A percentile compares a stretch with the other conserved stretches of the same genome.
These are phyloP conservation scores for Teunomyces gatunensis DNA, from an alignment of 805 yeast species.

Conservation along the genomic window DNA sequence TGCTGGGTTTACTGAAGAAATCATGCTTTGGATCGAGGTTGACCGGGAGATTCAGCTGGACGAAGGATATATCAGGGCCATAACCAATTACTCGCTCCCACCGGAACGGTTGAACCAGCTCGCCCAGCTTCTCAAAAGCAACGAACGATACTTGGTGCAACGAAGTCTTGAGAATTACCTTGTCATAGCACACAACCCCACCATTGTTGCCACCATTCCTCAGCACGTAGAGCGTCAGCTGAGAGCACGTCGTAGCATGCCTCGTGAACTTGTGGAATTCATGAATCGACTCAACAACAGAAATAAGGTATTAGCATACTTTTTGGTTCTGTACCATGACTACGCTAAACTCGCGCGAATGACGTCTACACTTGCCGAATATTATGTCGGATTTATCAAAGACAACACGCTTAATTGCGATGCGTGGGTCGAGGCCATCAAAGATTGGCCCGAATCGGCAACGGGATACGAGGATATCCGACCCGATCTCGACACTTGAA, in stretches of 20 bases:
- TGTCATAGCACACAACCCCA: not conserved
- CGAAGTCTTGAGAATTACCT: not conserved
- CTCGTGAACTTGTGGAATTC: not conserved
- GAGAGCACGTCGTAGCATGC: not conserved
- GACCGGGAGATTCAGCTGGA: constrained; percentile 1
- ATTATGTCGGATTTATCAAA: not conserved
- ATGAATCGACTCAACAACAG: not conserved
- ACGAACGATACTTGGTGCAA: not conserved
- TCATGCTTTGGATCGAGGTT: constrained; percentile 1
- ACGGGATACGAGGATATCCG: too few relatives aligned
- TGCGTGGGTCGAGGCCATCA: not conserved
- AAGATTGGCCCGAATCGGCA: not conserved
- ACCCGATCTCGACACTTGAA: too few relatives aligned
- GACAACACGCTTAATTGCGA: not conserved
- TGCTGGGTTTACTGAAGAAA: not conserved
- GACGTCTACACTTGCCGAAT: not conserved
- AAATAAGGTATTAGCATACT: not conserved
- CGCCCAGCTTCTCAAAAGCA: not conserved
- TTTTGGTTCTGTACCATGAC: not conserved
- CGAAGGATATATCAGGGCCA: not conserved
- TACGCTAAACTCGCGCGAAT: not conserved
- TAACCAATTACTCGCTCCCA: not conserved
- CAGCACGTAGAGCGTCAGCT: not conserved
- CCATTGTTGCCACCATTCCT: not conserved
- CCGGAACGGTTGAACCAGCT: not conserved